Evolutionary conservation across 768 basidiomycete species (phyloP).

Genomic region (Calocera cornea): DNA sequence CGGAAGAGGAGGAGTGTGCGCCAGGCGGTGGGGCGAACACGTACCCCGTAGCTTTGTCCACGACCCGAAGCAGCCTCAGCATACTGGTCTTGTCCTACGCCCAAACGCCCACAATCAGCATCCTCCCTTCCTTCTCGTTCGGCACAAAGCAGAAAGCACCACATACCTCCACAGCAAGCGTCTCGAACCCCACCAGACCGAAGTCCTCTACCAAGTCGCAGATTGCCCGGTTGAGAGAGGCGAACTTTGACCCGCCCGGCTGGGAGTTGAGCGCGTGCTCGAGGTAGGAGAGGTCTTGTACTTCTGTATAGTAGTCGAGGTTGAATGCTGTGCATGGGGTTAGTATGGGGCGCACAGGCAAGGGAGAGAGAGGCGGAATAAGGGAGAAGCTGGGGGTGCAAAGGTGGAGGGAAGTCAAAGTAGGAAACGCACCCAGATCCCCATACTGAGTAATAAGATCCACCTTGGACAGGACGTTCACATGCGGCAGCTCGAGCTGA

Average conservation of each 20-base stretch:
- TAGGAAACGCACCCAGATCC: constrained; percentile 72
- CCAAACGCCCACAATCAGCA: not conserved
- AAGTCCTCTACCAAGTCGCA: constrained; percentile 91
- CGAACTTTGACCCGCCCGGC: constrained; percentile 51
- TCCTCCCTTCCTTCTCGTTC: no score
- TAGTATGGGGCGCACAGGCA: not conserved
- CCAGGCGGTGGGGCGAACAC: constrained; percentile 56
- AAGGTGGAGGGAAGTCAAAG: no score
- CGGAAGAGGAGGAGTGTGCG: constrained; percentile 18
- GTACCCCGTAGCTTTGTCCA: constrained; percentile 89
- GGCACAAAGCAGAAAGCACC: not conserved
- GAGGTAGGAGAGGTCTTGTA: constrained; percentile 85
- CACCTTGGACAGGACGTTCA: constrained; percentile 93
- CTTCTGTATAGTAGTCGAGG: constrained; percentile 94
- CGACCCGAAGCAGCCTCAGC: constrained; percentile 66
- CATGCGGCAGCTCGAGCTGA: constrained; percentile 94
- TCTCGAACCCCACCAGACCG: constrained; percentile 87
- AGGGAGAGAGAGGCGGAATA: not conserved
- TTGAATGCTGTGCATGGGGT: constrained; percentile 63
- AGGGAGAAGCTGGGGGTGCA: not conserved
- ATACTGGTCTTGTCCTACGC: constrained; percentile 84
- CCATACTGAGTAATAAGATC: constrained; percentile 86
- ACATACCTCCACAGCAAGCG: constrained; percentile 82
- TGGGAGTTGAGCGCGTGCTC: constrained; percentile 48
- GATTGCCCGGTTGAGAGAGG: constrained; percentile 74